Conservation (phyloP, 257 asterid genomes). For the Scutellaria barbata region DNA sequence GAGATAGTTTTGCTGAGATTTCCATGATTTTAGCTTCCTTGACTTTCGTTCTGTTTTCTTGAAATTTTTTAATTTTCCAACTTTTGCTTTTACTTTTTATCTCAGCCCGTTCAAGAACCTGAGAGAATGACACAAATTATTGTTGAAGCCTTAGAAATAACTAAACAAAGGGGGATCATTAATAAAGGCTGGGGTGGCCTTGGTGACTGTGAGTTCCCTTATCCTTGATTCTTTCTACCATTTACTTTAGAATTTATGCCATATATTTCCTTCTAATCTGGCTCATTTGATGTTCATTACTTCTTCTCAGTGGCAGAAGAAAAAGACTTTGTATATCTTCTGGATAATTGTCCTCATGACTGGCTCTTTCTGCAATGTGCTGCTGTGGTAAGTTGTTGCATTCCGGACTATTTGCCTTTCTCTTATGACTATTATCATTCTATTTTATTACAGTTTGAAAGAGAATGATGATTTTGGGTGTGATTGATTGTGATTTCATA, state of each 20-base stretch:
- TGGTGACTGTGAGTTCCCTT: conserved; percentile 80
- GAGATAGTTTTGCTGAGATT: neutral
- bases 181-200: conserved; percentile 99
- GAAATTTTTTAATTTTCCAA: conserved; percentile 1
- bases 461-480: conserved; percentile 1
- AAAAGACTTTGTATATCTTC: conserved; percentile 75
- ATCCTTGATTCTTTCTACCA: conserved; percentile 29
- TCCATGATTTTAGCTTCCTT: conserved; percentile 28
- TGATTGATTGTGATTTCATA: neutral
- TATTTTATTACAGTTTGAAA: neutral
- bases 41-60: conserved; percentile 11
- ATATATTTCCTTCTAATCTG: conserved; percentile 13
- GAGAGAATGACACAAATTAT: conserved; percentile 89
- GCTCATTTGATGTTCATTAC: conserved; percentile 31
- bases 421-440: neutral
- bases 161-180: conserved; percentile 89
- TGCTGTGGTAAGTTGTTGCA: conserved; percentile 71
- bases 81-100: conserved; percentile 28
- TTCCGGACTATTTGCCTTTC: neutral
- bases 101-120: conserved; percentile 97
- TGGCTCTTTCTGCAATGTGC: conserved; percentile 96
- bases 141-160: conserved; percentile 77
- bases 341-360: conserved; percentile 95
- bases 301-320: conserved; percentile 82
- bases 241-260: neutral